Percentiles rank a stretch among this genome's conserved stretches.
phyloP scores from a whole-genome alignment of 192 early-diverging fungal species.

The Polychytrium aggregatum region DNA sequence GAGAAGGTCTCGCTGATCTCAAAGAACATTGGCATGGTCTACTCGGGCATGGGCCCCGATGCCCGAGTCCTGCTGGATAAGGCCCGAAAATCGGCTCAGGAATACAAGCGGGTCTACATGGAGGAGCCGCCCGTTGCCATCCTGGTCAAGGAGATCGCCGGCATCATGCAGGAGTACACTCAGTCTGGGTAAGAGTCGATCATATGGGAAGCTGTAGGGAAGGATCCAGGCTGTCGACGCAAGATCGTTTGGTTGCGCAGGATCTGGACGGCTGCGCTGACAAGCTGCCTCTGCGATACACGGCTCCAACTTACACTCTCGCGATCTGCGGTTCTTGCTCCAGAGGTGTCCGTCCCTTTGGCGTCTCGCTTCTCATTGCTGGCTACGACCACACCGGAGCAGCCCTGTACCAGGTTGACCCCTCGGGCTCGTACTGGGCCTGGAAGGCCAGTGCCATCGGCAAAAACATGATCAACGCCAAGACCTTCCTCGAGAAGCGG shows the following conservation, averaged over 20 bases:
- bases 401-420: conserved; percentile 96
- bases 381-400: conserved; percentile 89
- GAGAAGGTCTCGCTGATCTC: conserved; percentile 86
- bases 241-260: too few relatives aligned
- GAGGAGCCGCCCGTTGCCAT: conserved; percentile 93
- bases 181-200: conserved; percentile 72
- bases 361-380: conserved; percentile 91
- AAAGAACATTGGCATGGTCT: conserved; percentile 93
- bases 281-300: too few relatives aligned
- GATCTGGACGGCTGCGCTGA: too few relatives aligned
- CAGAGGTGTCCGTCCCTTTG: conserved; percentile 98
- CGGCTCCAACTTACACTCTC: too few relatives aligned
- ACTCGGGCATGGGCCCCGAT: conserved; percentile 98
- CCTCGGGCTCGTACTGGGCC: conserved; percentile 94
- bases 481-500: conserved; percentile 98
- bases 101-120: conserved; percentile 84
- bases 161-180: conserved; percentile 98
- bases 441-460: conserved; percentile 99
- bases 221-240: too few relatives aligned
- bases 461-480: conserved; percentile 99
- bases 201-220: too few relatives aligned
- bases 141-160: conserved; percentile 91
- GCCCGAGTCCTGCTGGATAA: conserved; percentile 90
- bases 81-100: conserved; percentile 92
- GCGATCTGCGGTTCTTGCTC: background rate